These are phyloP conservation scores for Diphasiastrum complanatum DNA, from an alignment of 83 land plant species.

Conservation along the genomic window DNA sequence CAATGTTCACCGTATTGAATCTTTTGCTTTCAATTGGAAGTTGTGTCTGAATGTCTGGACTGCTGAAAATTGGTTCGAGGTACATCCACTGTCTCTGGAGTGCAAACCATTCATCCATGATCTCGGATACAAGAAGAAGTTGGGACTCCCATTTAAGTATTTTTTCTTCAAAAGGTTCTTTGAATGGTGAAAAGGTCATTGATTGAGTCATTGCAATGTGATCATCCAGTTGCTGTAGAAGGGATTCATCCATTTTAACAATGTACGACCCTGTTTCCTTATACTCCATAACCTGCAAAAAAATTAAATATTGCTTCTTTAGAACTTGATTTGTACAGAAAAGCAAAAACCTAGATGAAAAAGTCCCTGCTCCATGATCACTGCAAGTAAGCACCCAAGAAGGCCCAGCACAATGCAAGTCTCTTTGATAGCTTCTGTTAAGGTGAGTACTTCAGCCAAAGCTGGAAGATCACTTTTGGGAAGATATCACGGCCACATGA, in stretches of 20 bases:
- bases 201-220: constrained; percentile 41
- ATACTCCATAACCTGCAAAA: constrained; percentile 24
- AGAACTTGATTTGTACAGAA: too few relatives aligned
- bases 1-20: constrained; percentile 27
- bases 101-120: constrained; percentile 36
- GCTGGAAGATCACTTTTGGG: too few relatives aligned
- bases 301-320: not conserved
- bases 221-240: constrained; percentile 38
- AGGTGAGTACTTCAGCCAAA: too few relatives aligned
- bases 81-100: constrained; percentile 45
- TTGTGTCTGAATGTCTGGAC: constrained; percentile 40
- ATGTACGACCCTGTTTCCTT: constrained; percentile 37
- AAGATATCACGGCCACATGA: too few relatives aligned
- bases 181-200: constrained; percentile 38
- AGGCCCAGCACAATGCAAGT: too few relatives aligned
- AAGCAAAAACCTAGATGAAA: not conserved
- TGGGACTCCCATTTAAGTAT: constrained; percentile 32
- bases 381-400: too few relatives aligned
- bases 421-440: too few relatives aligned
- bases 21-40: constrained; percentile 40
- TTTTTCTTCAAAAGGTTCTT: constrained; percentile 35
- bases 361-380: too few relatives aligned
- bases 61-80: constrained; percentile 41
- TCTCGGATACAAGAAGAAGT: constrained; percentile 27
- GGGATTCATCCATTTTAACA: constrained; percentile 34